These are phyloP conservation scores for Magnusiomyces magnusii DNA, from an alignment of 1,139 yeast species.

Conservation along the genomic window DNA sequence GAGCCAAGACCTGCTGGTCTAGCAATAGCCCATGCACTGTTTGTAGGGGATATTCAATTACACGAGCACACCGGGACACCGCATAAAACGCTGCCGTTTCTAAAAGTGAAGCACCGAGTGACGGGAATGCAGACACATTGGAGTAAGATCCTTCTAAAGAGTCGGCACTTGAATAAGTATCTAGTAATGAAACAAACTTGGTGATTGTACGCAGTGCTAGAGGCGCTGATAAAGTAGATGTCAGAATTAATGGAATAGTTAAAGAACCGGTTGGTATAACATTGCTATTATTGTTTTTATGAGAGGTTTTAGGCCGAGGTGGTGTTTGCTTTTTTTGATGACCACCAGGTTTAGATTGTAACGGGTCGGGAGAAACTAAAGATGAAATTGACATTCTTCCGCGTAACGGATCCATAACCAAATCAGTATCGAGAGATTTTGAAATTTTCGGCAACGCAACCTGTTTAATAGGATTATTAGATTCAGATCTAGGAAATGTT, in stretches of 20 bases:
- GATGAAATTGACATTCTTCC: slow-evolving; percentile 15
- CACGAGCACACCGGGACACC: neutral
- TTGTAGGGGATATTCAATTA: neutral
- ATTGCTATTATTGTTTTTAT: neutral
- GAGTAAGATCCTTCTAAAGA: neutral
- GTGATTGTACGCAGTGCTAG: neutral
- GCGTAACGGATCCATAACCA: neutral
- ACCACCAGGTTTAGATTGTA: neutral
- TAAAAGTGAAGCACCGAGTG: neutral
- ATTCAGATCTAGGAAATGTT: neutral
- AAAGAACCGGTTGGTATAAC: no score
- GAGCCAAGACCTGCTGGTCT: neutral
- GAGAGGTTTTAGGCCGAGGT: neutral
- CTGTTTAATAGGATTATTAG: neutral
- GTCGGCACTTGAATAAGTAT: neutral
- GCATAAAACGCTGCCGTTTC: neutral
- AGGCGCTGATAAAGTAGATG: neutral
- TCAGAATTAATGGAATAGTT: neutral
- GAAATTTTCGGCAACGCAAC: neutral
- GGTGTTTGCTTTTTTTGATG: neutral
- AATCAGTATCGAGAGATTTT: neutral
- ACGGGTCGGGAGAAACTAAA: slow-evolving; percentile 9
- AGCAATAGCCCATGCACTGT: neutral
- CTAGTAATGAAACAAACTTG: neutral
- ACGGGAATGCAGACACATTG: neutral